phyloP scores from a whole-genome alignment of 352 stramenopile genomes.

The Elongisporangium anandrum region DNA sequence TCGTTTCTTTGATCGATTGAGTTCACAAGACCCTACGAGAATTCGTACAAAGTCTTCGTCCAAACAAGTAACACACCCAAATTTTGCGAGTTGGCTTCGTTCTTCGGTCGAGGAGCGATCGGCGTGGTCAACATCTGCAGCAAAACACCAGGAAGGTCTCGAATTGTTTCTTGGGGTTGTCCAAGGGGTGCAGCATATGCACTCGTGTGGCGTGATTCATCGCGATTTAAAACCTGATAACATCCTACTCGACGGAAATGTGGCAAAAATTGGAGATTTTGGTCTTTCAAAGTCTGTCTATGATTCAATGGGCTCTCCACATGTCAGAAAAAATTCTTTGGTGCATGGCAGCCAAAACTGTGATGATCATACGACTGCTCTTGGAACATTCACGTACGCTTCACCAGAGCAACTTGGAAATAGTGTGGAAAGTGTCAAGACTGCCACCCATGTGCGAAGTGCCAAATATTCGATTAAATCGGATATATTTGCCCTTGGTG shows the following conservation, averaged over 20 bases:
- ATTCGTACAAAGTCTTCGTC: background rate
- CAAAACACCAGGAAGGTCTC: constrained; percentile 54
- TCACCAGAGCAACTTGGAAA: constrained; percentile 84
- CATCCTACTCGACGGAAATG: constrained; percentile 60
- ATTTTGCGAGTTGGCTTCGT: constrained; percentile 65
- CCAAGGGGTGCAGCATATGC: constrained; percentile 71
- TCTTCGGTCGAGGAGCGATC: constrained; percentile 47
- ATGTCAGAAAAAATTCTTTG: background rate
- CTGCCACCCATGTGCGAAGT: constrained; percentile 52
- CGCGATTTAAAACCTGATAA: constrained; percentile 76
- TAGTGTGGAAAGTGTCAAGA: constrained; percentile 27
- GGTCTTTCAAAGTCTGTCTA: constrained; percentile 58
- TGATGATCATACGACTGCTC: constrained; percentile 68
- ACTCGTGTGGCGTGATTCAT: constrained; percentile 66
- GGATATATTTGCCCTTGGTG: constrained; percentile 79
- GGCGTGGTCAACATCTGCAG: constrained; percentile 24
- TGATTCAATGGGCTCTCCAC: background rate
- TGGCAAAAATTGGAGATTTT: constrained; percentile 70
- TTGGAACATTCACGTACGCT: constrained; percentile 82
- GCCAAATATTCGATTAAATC: constrained; percentile 81
- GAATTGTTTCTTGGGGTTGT: constrained; percentile 61
- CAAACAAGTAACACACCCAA: constrained; percentile 46
- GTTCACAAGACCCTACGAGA: constrained; percentile 6
- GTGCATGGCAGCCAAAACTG: constrained; percentile 1
- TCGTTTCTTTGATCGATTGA: constrained; percentile 37